phyloP scores from a whole-genome alignment of 352 stramenopile genomes.

The Globisporangium perplexum region DNA sequence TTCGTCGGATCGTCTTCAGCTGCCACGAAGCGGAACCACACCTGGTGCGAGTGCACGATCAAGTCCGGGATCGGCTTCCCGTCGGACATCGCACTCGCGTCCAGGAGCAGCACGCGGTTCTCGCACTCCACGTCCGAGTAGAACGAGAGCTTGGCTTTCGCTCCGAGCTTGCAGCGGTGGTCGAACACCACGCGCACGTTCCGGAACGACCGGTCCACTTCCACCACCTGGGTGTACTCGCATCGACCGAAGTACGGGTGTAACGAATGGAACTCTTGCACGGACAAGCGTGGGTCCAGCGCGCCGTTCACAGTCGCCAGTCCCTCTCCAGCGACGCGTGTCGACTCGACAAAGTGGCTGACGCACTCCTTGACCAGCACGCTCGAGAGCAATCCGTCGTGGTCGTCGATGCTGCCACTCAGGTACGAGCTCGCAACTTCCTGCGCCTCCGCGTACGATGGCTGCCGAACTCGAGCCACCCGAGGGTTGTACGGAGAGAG shows the following conservation, averaged over 20 bases:
- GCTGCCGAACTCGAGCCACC: constrained; percentile 25
- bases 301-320: constrained; percentile 1
- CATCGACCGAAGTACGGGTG: constrained; percentile 83
- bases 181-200: constrained; percentile 81
- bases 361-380: constrained; percentile 83
- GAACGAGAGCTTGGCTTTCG: constrained; percentile 69
- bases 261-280: constrained; percentile 71
- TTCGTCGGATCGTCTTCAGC: constrained; percentile 56
- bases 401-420: constrained; percentile 39
- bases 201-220: constrained; percentile 38
- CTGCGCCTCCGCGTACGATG: constrained; percentile 59
- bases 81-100: constrained; percentile 31
- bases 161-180: constrained; percentile 58
- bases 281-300: constrained; percentile 9
- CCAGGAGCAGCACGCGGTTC: constrained; percentile 40
- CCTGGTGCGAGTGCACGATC: constrained; percentile 63
- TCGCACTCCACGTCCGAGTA: constrained; percentile 69
- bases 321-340: constrained; percentile 57
- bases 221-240: constrained; percentile 66
- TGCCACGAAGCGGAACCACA: constrained; percentile 80
- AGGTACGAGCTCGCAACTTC: constrained; percentile 52
- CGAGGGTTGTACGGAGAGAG: neutral
- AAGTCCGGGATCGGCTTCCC: constrained; percentile 51
- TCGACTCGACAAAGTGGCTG: constrained; percentile 80
- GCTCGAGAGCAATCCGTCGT: constrained; percentile 58